Evolutionary conservation across 805 yeast species (phyloP).

Genomic region (Sungouiozyma ichnusensis): DNA sequence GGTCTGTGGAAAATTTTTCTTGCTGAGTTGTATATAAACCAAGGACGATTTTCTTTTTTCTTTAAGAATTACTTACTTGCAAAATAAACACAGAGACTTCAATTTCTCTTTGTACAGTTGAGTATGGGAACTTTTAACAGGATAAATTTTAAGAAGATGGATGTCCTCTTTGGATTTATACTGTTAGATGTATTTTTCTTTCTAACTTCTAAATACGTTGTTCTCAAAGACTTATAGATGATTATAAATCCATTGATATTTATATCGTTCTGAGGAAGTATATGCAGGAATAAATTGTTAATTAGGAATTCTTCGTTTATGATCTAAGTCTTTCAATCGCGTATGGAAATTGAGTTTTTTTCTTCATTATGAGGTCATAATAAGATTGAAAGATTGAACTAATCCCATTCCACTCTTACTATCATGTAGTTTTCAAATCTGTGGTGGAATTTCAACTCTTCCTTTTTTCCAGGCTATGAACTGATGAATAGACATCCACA

Average conservation of each 20-base stretch:
- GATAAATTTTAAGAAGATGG: not conserved
- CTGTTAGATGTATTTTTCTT: not conserved
- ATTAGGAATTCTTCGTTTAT: slow-evolving; percentile 72
- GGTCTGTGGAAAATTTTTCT: no score
- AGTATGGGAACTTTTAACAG: no score
- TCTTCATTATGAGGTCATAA: slow-evolving; percentile 23
- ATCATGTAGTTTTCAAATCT: not conserved
- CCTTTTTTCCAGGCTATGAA: slow-evolving; percentile 4
- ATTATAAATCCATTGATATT: slow-evolving; percentile 27
- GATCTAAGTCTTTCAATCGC: slow-evolving; percentile 29
- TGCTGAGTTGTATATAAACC: no score
- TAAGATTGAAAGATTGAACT: slow-evolving; percentile 2
- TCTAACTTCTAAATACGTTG: not conserved
- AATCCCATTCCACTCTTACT: not conserved
- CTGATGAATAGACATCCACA: slow-evolving; percentile 33
- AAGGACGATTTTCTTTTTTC: no score
- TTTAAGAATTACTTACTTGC: no score
- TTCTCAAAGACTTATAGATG: slow-evolving; percentile 5
- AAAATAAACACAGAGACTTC: no score
- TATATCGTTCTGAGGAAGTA: slow-evolving; percentile 54
- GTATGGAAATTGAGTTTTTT: not conserved
- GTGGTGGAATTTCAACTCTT: no score
- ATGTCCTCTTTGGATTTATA: not conserved
- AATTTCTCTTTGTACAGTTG: no score
- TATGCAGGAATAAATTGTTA: slow-evolving; percentile 58